Evolutionary conservation across 345 rosid species (phyloP).

Genomic region (Acer saccharum): DNA sequence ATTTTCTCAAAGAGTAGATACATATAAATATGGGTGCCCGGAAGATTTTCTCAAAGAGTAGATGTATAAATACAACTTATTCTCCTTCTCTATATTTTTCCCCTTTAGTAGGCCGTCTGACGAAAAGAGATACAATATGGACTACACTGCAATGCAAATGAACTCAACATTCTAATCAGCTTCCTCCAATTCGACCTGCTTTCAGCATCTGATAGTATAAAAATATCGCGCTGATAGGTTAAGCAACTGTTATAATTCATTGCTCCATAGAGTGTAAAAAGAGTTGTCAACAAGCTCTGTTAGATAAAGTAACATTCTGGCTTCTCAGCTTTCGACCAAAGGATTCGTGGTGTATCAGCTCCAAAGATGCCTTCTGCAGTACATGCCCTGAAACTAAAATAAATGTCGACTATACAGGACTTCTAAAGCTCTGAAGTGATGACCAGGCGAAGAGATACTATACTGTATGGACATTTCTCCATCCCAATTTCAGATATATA

Average conservation of each 20-base stretch:
- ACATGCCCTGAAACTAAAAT: neutral
- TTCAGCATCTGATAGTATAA: neutral
- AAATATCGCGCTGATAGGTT: neutral
- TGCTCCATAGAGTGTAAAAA: neutral
- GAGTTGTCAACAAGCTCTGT: too few species aligned
- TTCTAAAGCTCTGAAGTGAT: neutral
- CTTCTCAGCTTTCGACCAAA: neutral
- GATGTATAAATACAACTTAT: neutral
- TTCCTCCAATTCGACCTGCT: neutral
- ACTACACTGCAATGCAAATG: neutral
- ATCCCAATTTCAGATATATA: slow-evolving; percentile 16
- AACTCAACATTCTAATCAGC: neutral
- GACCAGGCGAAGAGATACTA: neutral
- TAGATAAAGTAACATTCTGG: neutral
- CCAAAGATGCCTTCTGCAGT: slow-evolving; percentile 1
- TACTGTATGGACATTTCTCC: neutral
- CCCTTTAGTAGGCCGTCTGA: neutral
- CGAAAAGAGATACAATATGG: neutral
- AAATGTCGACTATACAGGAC: slow-evolving; percentile 5
- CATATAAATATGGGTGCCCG: too few species aligned
- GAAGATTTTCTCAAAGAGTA: too few species aligned
- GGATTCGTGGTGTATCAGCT: neutral
- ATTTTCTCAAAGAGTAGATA: too few species aligned
- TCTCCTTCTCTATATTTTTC: neutral
- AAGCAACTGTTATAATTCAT: neutral